These are phyloP conservation scores for Penicillium rolfsii DNA, from an alignment of 2,329 filamentous ascomycete species.

Conservation along the genomic window DNA sequence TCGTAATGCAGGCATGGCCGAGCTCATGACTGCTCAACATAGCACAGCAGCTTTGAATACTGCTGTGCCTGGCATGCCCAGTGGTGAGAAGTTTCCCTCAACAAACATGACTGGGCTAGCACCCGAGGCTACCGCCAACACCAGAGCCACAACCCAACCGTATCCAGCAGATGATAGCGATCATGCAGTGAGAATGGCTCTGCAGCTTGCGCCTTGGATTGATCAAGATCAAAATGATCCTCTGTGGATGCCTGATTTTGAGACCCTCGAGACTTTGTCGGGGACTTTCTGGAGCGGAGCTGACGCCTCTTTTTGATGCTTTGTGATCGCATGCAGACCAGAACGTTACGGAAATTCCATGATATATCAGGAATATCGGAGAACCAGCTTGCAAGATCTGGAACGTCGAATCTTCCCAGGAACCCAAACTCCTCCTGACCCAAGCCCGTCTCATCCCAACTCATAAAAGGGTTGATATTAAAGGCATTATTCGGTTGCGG, in stretches of 20 bases:
- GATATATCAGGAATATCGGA: slow-evolving; percentile 22
- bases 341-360: neutral
- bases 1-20: slow-evolving; percentile 42
- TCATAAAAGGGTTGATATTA: slow-evolving; percentile 21
- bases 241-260: slow-evolving; percentile 47
- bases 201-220: slow-evolving; percentile 47
- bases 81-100: slow-evolving; percentile 20
- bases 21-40: slow-evolving; percentile 46
- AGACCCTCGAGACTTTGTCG: slow-evolving; percentile 39
- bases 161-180: slow-evolving; percentile 32
- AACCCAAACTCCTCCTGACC: slow-evolving; percentile 30
- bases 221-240: slow-evolving; percentile 41
- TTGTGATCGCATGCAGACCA: slow-evolving; percentile 19
- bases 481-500: slow-evolving; percentile 8
- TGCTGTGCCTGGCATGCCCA: slow-evolving; percentile 21
- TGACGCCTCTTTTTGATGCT: slow-evolving; percentile 36
- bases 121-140: slow-evolving; percentile 12
- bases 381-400: slow-evolving; percentile 31
- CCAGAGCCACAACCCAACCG: slow-evolving; percentile 4
- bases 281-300: slow-evolving; percentile 36
- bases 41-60: slow-evolving; percentile 19
- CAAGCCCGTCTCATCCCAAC: slow-evolving; percentile 27
- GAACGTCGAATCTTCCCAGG: slow-evolving; percentile 28
- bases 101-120: slow-evolving; percentile 16
- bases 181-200: slow-evolving; percentile 43